These are phyloP conservation scores for Prunus yedoensis DNA, from an alignment of 331 rosid species.

Conservation along the genomic window DNA sequence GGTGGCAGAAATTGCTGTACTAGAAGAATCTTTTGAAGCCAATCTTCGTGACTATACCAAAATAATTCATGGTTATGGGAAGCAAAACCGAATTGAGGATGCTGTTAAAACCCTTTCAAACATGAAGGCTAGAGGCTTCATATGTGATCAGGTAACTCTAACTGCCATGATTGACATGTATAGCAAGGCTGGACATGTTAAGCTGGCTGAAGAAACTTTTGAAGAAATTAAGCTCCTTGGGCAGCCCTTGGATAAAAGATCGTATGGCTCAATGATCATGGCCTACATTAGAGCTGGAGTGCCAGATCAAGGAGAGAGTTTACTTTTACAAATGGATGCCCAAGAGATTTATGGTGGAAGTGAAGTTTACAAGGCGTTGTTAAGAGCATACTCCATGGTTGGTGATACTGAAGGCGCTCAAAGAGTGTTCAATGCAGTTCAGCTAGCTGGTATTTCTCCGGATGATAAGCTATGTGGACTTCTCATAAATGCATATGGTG, in stretches of 20 bases:
- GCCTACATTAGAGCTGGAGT: slow-evolving; percentile 81
- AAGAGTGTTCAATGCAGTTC: slow-evolving; percentile 81
- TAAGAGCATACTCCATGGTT: slow-evolving; percentile 66
- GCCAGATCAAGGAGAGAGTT: slow-evolving; percentile 63
- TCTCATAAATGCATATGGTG: slow-evolving; percentile 61
- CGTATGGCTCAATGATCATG: slow-evolving; percentile 85
- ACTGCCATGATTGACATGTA: slow-evolving; percentile 79
- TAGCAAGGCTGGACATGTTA: slow-evolving; percentile 73
- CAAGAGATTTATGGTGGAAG: slow-evolving; percentile 70
- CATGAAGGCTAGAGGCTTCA: slow-evolving; percentile 66
- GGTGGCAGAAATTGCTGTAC: slow-evolving; percentile 78
- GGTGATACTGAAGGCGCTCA: slow-evolving; percentile 78
- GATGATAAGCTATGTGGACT: slow-evolving; percentile 75
- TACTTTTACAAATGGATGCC: slow-evolving; percentile 71
- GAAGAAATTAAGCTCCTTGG: slow-evolving; percentile 80
- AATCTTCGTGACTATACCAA: slow-evolving; percentile 77
- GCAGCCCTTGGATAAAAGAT: slow-evolving; percentile 66
- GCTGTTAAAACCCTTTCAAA: slow-evolving; percentile 56
- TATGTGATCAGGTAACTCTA: slow-evolving; percentile 74
- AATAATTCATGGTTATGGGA: slow-evolving; percentile 69
- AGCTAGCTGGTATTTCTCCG: slow-evolving; percentile 69
- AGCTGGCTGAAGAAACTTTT: slow-evolving; percentile 61
- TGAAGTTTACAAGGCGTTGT: slow-evolving; percentile 85
- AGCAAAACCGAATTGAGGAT: slow-evolving; percentile 52
- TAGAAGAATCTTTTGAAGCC: slow-evolving; percentile 73